Base-by-base conservation (phyloP, 2,329 filamentous ascomycete genomes). In the Xylaria sp. region DNA sequence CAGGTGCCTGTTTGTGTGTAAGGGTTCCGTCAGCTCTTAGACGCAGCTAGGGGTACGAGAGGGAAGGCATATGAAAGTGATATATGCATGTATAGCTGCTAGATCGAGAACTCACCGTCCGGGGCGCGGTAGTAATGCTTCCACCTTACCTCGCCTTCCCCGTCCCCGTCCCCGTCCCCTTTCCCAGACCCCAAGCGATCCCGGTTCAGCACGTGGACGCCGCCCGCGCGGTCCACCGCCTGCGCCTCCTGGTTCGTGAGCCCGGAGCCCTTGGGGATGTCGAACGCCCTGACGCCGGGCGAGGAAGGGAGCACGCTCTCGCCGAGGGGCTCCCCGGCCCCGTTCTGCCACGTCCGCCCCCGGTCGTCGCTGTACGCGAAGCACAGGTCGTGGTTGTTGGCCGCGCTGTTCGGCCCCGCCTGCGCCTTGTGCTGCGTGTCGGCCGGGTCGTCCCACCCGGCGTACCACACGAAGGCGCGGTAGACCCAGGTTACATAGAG, bases 191-290 rank as follows among this genome's bases (percentile, higher is more conserved):
- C 24, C 24, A 9, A 66, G 47, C 29, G 16, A 13, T 80, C 77
- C 3, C 78, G 69, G 57, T 81, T 81, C 24, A 81, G 60, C 1
- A 79, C 74, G 48, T 81, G 78, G 50, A 81, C 76, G 1, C 76
- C 72, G 0, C 78, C 78, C 2, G 69, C 70, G 2, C 59, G 55
- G 43, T 80, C 78, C 2, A 75, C 74, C 7, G 72, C 74, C 58
- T 81, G 78, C 2, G 74, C 73, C 66, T 80, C 78, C 64, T 82
- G 78, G 57, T 81, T 81, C 52, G 75, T 73, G 48, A 81, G 72
- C 1, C 79, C 74, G 19, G 69, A 74, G 3, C 72, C 71, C 57
- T 76, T 77, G 1, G 74, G 72, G n/a, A 81, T 76, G 2, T 65
- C 63, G 49, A 76, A 77, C 1, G 76, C 74, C 16, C 73, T 70